phyloP scores from a whole-genome alignment of 2,329 filamentous ascomycete genomes.

The Coleophoma eucalyptorum region DNA sequence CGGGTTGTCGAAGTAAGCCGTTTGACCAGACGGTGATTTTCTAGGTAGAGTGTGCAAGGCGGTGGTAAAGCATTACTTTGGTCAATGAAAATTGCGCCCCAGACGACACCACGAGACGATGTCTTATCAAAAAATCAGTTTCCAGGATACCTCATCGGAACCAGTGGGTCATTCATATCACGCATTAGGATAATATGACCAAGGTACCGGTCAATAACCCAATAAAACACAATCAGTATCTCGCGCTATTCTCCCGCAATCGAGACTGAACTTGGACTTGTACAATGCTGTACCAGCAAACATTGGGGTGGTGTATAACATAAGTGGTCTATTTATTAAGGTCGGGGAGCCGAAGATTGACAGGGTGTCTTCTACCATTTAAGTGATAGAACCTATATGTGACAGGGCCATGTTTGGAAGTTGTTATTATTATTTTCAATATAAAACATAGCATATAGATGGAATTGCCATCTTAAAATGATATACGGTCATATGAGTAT shows the following conservation, averaged over 20 bases:
- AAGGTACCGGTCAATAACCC: neutral
- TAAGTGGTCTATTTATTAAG: constrained; percentile 31
- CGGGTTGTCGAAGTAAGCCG: neutral
- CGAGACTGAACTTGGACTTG: neutral
- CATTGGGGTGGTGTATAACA: constrained; percentile 44
- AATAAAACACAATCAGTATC: neutral
- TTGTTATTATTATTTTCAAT: constrained; percentile 57
- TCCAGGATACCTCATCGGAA: neutral
- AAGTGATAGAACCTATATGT: constrained; percentile 2
- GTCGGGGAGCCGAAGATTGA: constrained; percentile 38
- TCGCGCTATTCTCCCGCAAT: neutral
- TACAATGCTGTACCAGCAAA: constrained; percentile 22
- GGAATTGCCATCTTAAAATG: constrained; percentile 54
- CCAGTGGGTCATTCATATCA: neutral
- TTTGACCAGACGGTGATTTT: too few relatives aligned
- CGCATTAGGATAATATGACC: neutral
- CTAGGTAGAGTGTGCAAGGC: neutral
- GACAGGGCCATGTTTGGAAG: constrained; percentile 33
- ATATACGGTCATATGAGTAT: constrained; percentile 53
- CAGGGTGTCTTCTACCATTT: constrained; percentile 59
- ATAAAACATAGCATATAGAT: constrained; percentile 39
- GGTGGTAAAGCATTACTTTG: neutral
- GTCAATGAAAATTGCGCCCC: neutral
- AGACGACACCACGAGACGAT: neutral
- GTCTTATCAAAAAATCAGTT: neutral